phyloP scores from a whole-genome alignment of 768 basidiomycete species.

The Naematelia aurantialba region DNA sequence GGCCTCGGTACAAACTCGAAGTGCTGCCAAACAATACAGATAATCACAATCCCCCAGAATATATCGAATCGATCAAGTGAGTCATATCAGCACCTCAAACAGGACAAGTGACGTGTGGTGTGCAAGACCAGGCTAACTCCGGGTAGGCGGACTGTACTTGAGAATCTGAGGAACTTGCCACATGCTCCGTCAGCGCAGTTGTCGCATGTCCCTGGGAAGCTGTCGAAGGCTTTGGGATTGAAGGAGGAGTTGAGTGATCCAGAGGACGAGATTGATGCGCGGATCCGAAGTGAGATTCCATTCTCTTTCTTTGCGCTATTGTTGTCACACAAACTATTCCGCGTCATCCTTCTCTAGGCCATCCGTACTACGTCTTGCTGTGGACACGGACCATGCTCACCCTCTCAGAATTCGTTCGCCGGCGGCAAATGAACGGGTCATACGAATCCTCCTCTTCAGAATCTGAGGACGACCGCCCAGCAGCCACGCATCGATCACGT shows the following conservation, averaged over 20 bases:
- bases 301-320: background rate
- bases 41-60: conserved; percentile 78
- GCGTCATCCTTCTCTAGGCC: background rate
- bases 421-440: conserved; percentile 4
- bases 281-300: conserved; percentile 47
- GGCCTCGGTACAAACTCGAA: conserved; percentile 87
- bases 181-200: conserved; percentile 81
- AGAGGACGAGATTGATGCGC: conserved; percentile 51
- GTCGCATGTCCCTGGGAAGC: conserved; percentile 72
- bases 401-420: conserved; percentile 4
- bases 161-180: conserved; percentile 60
- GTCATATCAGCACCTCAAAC: conserved; percentile 44
- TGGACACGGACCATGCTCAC: too few species aligned
- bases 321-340: background rate
- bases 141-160: conserved; percentile 57
- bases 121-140: conserved; percentile 29
- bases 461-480: conserved; percentile 3
- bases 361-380: background rate
- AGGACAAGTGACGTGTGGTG: conserved; percentile 9
- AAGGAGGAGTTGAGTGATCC: conserved; percentile 35
- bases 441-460: conserved; percentile 4
- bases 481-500: background rate
- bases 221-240: conserved; percentile 54
- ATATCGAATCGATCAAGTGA: conserved; percentile 73
- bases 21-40: conserved; percentile 92